A percentile compares a stretch with the other conserved stretches of the same genome.
phyloP scores from a whole-genome alignment of 2,329 filamentous ascomycete species.

The Colletotrichum higginsianum region DNA sequence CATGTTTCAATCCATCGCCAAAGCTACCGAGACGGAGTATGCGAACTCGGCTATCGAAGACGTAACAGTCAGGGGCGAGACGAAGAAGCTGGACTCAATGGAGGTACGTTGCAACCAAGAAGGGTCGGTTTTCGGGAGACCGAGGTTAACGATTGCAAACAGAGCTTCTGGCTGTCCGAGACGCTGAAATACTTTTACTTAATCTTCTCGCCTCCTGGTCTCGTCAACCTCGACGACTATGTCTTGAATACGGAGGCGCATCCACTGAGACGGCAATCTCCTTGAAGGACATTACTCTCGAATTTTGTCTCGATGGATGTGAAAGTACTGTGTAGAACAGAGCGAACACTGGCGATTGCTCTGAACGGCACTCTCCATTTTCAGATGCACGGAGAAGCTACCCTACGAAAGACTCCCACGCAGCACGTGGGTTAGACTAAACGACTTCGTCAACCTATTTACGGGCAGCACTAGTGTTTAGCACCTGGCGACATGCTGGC shows the following conservation, averaged over 20 bases:
- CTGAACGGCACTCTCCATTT: neutral
- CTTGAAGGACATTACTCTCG: neutral
- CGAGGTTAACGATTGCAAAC: constrained; percentile 43
- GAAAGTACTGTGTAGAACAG: neutral
- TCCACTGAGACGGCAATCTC: constrained; percentile 50
- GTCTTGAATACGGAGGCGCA: constrained; percentile 72
- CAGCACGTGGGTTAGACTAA: no score
- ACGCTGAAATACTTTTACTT: constrained; percentile 84
- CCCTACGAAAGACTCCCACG: neutral
- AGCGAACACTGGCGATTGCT: neutral
- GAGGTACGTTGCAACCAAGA: constrained; percentile 48
- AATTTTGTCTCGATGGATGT: neutral
- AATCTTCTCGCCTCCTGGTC: constrained; percentile 75
- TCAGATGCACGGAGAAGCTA: no score
- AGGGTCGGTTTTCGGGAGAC: neutral
- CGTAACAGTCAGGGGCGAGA: constrained; percentile 63
- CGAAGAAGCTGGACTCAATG: constrained; percentile 57
- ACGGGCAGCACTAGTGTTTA: no score
- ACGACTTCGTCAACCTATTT: no score
- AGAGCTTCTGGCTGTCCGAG: constrained; percentile 82
- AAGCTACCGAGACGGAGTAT: constrained; percentile 61
- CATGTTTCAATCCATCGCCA: constrained; percentile 65
- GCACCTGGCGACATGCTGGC: neutral
- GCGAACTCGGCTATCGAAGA: constrained; percentile 65
- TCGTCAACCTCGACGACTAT: constrained; percentile 77